A percentile compares a stretch with the other conserved stretches of the same genome.
These are phyloP conservation scores for Phytophthora lateralis DNA, from an alignment of 352 stramenopile species.

Conservation along the genomic window DNA sequence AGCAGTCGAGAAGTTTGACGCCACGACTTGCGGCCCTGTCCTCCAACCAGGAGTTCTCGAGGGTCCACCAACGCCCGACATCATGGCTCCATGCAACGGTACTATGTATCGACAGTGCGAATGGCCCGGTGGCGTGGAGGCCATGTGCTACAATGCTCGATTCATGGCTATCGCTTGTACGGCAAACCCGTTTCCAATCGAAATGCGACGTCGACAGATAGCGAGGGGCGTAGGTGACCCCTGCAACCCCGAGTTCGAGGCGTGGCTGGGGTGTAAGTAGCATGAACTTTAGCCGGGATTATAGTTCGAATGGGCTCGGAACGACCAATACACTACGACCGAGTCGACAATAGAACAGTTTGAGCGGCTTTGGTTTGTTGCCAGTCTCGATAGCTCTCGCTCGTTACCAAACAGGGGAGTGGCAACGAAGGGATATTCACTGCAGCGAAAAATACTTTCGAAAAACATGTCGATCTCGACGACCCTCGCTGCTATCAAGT, in stretches of 20 bases:
- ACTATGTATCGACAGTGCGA: constrained; percentile 28
- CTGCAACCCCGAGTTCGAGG: constrained; percentile 30
- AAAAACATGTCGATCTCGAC: no score
- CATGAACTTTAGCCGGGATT: neutral
- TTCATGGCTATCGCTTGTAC: constrained; percentile 37
- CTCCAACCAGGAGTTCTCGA: neutral
- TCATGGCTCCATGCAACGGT: constrained; percentile 20
- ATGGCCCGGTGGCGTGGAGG: neutral
- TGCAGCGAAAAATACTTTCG: no score
- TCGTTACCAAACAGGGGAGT: no score
- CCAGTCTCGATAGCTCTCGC: no score
- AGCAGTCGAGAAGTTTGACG: neutral
- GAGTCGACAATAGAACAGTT: no score
- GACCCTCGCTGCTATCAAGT: no score
- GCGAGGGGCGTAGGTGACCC: constrained; percentile 15
- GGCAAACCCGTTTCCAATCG: constrained; percentile 7
- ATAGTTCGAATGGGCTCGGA: no score
- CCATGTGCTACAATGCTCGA: constrained; percentile 40
- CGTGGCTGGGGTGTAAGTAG: constrained; percentile 37
- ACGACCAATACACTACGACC: no score
- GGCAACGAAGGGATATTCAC: no score
- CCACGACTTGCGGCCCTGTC: neutral
- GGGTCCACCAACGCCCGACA: neutral
- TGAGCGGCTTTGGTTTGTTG: no score
- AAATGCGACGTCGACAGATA: constrained; percentile 38